Evolutionary conservation across 306 rosid species (phyloP), one percentile per base, ranked within the genome.

Genomic region (Elaeagnus macrophylla): DNA sequence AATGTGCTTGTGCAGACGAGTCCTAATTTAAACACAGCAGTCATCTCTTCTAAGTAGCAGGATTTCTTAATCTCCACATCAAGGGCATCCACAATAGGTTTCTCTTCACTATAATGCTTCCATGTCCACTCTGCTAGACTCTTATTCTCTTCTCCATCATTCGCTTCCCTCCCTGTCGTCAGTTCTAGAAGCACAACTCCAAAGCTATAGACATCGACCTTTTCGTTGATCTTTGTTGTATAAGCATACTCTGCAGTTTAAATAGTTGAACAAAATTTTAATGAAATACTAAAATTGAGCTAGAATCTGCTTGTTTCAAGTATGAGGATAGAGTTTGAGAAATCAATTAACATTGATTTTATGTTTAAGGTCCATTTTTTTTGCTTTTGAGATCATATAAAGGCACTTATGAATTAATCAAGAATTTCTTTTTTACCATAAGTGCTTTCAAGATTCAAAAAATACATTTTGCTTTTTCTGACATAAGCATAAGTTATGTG

Each of bases 111-210:
- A 11, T 59, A 74, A 35, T 73, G 67, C 56, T 62, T 67, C 89
- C 89, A 75, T 53, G 84, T 81, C 97, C 97, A 83, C 36, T 83
- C 94, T 51, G 81, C 95, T 14, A 86, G 64, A 78, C 69, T 64
- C 25, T 53, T 75, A 12, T 79, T 58, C 62, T 89, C 88, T 0
- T 74, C 75, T 46, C 75, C 79, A 3, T 53, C 7, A 35, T 69
- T 72, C 11, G 97, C 67, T 57, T 79, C 71, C 67, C 78, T 89
- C 51, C 97, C 95, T 0, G 97, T 86, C 14, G 74, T 78, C 20
- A 89, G 88, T 69, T 85, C 97, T 7, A 85, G 69, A 8, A 86
- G 94, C 9, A 90, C 97, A 11, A 90, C 95, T 10, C 97, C 97
- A 37, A 83, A 86, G 72, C 95, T 83, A 43, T 68, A 90, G 10